These are phyloP conservation scores for Neofusicoccum cordaticola DNA, from an alignment of 2,329 filamentous ascomycete species.

Conservation along the genomic window DNA sequence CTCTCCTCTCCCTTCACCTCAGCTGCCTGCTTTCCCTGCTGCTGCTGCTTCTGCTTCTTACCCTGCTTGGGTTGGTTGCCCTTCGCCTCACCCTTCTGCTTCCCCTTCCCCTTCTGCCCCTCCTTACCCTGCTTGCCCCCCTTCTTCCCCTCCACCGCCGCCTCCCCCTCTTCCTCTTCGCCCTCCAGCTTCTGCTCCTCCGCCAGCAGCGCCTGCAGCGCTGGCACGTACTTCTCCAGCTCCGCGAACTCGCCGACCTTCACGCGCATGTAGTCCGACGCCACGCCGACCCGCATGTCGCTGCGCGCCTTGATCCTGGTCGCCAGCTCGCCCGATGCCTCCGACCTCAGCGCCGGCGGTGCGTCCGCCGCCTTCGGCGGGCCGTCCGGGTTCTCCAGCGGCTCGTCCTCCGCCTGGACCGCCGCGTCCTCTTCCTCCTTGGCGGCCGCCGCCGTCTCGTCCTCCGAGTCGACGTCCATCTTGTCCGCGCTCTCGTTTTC, in stretches of 20 bases:
- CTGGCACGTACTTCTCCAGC: slow-evolving; percentile 61
- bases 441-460: slow-evolving; percentile 22
- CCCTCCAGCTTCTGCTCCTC: slow-evolving; percentile 7
- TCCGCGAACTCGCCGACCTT: slow-evolving; percentile 67
- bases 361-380: background rate
- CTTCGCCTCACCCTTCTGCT: background rate
- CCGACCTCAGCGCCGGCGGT: background rate
- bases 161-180: background rate
- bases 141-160: background rate
- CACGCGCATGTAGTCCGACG: slow-evolving; percentile 77
- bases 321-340: background rate
- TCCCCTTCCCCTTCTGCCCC: slow-evolving; percentile 16
- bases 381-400: slow-evolving; percentile 24
- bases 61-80: background rate
- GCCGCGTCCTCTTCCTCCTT: slow-evolving; percentile 18
- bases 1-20: background rate
- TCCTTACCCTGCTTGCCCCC: slow-evolving; percentile 26
- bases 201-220: slow-evolving; percentile 56
- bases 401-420: slow-evolving; percentile 1
- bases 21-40: too few species aligned
- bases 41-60: background rate
- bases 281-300: slow-evolving; percentile 66
- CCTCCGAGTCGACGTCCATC: slow-evolving; percentile 26
- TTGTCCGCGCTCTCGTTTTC: slow-evolving; percentile 24
- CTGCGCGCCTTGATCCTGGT: slow-evolving; percentile 36